These are phyloP conservation scores for Candida pseudoglaebosa DNA, from an alignment of 805 yeast genomes.

Conservation along the genomic window DNA sequence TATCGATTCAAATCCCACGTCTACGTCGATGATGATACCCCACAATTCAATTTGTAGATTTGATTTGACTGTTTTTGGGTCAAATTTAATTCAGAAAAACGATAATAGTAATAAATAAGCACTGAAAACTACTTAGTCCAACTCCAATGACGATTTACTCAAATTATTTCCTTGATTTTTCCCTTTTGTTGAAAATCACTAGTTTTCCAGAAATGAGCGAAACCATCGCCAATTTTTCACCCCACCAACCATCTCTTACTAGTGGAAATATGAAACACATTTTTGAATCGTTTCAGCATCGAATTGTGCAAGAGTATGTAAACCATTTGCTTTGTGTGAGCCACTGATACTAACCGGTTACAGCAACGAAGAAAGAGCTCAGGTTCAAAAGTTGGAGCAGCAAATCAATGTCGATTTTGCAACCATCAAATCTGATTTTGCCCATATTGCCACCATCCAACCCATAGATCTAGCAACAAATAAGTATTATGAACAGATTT, in stretches of 20 bases:
- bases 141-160: no score
- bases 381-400: conserved; percentile 12
- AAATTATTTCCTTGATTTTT: no score
- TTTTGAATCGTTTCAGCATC: conserved; percentile 7
- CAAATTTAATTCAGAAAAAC: no score
- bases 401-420: conserved; percentile 11
- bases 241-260: neutral
- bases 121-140: no score
- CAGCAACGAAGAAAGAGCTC: conserved; percentile 7
- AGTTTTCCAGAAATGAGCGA: neutral
- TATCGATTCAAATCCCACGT: no score
- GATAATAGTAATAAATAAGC: neutral
- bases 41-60: neutral
- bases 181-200: no score
- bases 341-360: conserved; percentile 7
- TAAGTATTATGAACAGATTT: no score
- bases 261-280: conserved; percentile 1
- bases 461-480: conserved; percentile 13
- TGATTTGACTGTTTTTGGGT: conserved; percentile 1
- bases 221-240: neutral
- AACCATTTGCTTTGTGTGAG: neutral
- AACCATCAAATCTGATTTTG: conserved; percentile 11
- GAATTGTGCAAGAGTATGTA: conserved; percentile 12
- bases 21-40: neutral
- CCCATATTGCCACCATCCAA: conserved; percentile 8